These are phyloP conservation scores for Lactifluus hygrophoroides DNA, from an alignment of 768 basidiomycete species.

Conservation along the genomic window DNA sequence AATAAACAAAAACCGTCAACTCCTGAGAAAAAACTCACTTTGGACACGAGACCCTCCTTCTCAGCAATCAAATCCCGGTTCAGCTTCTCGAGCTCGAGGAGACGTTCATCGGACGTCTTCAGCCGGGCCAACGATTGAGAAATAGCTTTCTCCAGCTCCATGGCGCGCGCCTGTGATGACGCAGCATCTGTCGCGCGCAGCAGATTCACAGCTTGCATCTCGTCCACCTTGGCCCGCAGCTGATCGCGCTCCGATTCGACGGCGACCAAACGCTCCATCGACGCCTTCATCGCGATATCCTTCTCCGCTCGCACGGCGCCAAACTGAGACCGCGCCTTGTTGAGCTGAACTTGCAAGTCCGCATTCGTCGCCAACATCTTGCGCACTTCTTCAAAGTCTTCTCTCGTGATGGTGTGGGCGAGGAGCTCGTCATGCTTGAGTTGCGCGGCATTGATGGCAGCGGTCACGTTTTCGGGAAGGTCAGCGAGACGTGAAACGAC, in stretches of 20 bases:
- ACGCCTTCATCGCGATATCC: slow-evolving; percentile 56
- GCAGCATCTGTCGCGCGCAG: slow-evolving; percentile 39
- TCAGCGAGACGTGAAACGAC: slow-evolving; percentile 44
- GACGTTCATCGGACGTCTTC: slow-evolving; percentile 63
- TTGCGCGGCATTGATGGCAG: slow-evolving; percentile 48
- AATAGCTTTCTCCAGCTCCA: slow-evolving; percentile 66
- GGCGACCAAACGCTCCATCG: slow-evolving; percentile 49
- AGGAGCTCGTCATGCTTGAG: slow-evolving; percentile 54
- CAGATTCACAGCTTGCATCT: slow-evolving; percentile 37
- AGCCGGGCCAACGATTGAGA: slow-evolving; percentile 62
- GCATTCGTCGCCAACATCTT: slow-evolving; percentile 43
- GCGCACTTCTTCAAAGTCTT: slow-evolving; percentile 64
- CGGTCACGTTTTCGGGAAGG: slow-evolving; percentile 51
- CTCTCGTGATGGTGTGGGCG: slow-evolving; percentile 47
- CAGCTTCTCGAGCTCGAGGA: slow-evolving; percentile 51
- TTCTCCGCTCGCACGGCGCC: slow-evolving; percentile 79
- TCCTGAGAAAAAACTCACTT: slow-evolving; percentile 37
- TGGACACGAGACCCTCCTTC: slow-evolving; percentile 46
- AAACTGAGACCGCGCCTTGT: slow-evolving; percentile 68
- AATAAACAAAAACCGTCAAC: slow-evolving; percentile 5
- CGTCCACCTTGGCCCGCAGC: slow-evolving; percentile 47
- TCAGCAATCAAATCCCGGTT: slow-evolving; percentile 49
- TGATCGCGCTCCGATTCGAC: slow-evolving; percentile 60
- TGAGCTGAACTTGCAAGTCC: slow-evolving; percentile 63
- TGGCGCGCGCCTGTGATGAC: slow-evolving; percentile 41